Evolutionary conservation across 78 protist genomes (phyloP), one percentile per base, ranked within the genome.

Genomic region (Trichosphaerium sp.): DNA sequence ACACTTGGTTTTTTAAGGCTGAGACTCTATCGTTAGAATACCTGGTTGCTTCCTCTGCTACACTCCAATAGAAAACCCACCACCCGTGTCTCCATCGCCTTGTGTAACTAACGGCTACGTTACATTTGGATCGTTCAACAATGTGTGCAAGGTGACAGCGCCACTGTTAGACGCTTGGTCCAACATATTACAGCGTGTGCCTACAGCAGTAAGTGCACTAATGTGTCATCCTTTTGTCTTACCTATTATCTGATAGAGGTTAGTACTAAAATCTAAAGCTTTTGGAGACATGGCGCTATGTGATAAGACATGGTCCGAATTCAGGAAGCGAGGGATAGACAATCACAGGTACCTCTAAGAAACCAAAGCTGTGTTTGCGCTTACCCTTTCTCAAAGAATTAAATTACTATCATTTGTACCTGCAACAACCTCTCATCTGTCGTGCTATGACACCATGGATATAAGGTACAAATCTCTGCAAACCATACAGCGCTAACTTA

Each of bases 91-190:
- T n/a, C 74, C 67, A 2, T 52, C 55, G 25, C 75, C 82, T 35
- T 44, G 38, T 38, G 28, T n/a, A 23, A 55, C 37, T 18, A 81
- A 74, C 67, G 80, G 65, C 4, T 84, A 68, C 49, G 66, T 79
- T 7, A 79, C 85, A 23, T 79, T 85, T 51, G 90, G 90, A 26
- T 65, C 75, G 39, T 85, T 76, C 81, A 85, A 85, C 71, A 74
- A 75, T 37, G 25, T 85, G 61, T 67, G 84, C 18, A 85, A 70
- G 54, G 71, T 71, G 52, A 71, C 58, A 23, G 75, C 55, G n/a
- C 15, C 14, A 21, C 68, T 74, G 35, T 44, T 73, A 25, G 32
- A 32, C 37, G 32, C 37, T 38, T 78, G 84, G 89, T 21, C 62
- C 65, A 21, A 28, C 31, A 66, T 84, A 15, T 6, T 84, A 25